Evolutionary conservation across 768 basidiomycete species (phyloP).

Genomic region (Russula sp.): DNA sequence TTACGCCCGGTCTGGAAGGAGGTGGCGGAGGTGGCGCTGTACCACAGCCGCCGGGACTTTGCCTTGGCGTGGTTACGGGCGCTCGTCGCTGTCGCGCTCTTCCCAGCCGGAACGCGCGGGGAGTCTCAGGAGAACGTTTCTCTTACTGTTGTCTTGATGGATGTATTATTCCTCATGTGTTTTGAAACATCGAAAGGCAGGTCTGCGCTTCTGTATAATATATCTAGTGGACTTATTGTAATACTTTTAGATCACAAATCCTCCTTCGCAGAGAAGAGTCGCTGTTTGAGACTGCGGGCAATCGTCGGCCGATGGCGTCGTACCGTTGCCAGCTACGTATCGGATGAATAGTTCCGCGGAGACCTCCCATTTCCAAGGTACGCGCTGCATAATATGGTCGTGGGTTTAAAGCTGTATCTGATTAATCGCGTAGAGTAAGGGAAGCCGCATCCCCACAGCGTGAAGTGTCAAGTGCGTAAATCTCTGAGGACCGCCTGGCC

Average conservation of each 20-base stretch:
- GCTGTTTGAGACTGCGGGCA: too few relatives aligned
- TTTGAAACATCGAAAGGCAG: constrained; percentile 58
- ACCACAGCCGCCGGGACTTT: constrained; percentile 68
- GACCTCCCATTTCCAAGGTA: constrained; percentile 85
- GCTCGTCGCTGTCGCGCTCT: constrained; percentile 69
- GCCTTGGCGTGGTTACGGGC: constrained; percentile 87
- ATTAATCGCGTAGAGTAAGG: constrained; percentile 51
- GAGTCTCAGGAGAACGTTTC: constrained; percentile 77
- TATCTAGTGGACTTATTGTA: too few relatives aligned
- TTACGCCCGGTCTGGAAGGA: constrained; percentile 48
- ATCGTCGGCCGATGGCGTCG: constrained; percentile 36
- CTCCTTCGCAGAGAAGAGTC: too few relatives aligned
- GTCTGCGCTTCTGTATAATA: too few relatives aligned
- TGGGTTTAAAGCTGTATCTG: background rate
- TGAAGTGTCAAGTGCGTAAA: constrained; percentile 69
- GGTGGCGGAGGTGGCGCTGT: constrained; percentile 35
- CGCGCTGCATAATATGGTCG: constrained; percentile 25
- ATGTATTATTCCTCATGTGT: constrained; percentile 79
- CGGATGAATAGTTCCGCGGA: constrained; percentile 81
- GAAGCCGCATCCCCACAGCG: too few relatives aligned
- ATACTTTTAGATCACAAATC: too few relatives aligned
- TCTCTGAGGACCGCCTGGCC: constrained; percentile 36
- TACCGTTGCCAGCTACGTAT: constrained; percentile 69
- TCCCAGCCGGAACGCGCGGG: constrained; percentile 67
- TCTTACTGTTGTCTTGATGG: constrained; percentile 91